Evolutionary conservation across 2,329 filamentous ascomycete genomes (phyloP).

Genomic region (Graphiopsis chlorocephala): DNA sequence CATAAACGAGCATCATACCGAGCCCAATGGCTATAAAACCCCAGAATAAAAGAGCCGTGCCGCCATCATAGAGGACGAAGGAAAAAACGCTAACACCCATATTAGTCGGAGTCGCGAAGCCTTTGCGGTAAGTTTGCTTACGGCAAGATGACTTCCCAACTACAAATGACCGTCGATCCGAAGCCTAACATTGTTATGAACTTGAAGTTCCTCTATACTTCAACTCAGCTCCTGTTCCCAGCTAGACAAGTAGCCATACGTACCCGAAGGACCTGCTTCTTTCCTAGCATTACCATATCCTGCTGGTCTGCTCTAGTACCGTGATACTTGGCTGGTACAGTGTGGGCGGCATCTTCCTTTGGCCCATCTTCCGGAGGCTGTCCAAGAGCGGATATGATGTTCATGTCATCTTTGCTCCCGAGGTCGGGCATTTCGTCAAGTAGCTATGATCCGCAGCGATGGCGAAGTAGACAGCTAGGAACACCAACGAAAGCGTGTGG

Average conservation of each 20-base stretch:
- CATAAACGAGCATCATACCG: constrained; percentile 23
- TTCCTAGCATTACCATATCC: constrained; percentile 16
- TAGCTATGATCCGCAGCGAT: background rate
- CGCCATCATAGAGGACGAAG: constrained; percentile 23
- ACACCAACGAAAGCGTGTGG: background rate
- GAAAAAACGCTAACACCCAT: background rate
- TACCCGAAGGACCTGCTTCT: constrained; percentile 15
- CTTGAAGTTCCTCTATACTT: constrained; percentile 28
- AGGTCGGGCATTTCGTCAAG: background rate
- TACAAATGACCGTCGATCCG: constrained; percentile 29
- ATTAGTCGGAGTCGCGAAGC: background rate
- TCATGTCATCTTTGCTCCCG: constrained; percentile 9
- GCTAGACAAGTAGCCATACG: background rate
- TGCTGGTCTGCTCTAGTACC: constrained; percentile 16
- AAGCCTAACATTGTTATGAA: constrained; percentile 33
- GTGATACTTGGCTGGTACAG: constrained; percentile 15
- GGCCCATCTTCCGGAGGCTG: background rate
- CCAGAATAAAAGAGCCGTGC: constrained; percentile 25
- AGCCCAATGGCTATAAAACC: constrained; percentile 20
- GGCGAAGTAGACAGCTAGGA: background rate
- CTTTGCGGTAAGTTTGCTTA: background rate
- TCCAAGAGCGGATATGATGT: constrained; percentile 1
- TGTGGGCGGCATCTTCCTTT: constrained; percentile 12
- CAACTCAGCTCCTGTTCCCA: background rate
- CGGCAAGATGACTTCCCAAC: constrained; percentile 30